A percentile compares a stretch with the other conserved stretches of the same genome.
Conservation (phyloP, 768 basidiomycete species). For the Tulasnella sp. region DNA sequence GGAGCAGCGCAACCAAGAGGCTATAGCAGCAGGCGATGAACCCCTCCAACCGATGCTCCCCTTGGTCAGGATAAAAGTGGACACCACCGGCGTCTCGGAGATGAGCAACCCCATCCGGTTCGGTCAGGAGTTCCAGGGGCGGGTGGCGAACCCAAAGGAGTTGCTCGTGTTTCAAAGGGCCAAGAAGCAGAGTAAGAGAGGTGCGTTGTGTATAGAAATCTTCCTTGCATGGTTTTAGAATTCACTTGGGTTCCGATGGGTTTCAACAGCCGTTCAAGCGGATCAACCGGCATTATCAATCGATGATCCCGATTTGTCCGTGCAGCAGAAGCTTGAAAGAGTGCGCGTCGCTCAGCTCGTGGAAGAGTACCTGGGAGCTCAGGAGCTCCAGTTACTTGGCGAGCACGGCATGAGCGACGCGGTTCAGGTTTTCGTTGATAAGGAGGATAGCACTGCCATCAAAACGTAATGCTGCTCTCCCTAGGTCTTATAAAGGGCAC, state of each 20-base stretch:
- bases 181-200: slow-evolving; percentile 40
- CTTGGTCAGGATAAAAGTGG: slow-evolving; percentile 79
- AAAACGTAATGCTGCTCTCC: too few species aligned
- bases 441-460: slow-evolving; percentile 92
- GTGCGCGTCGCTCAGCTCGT: slow-evolving; percentile 84
- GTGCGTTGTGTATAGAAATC: neutral
- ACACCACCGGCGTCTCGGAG: slow-evolving; percentile 80
- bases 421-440: slow-evolving; percentile 91
- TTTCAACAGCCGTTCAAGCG: slow-evolving; percentile 34
- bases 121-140: slow-evolving; percentile 86
- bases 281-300: slow-evolving; percentile 74
- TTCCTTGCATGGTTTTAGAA: neutral
- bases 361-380: slow-evolving; percentile 80
- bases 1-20: slow-evolving; percentile 59
- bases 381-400: slow-evolving; percentile 83
- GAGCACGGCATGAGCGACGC: slow-evolving; percentile 90
- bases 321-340: slow-evolving; percentile 63
- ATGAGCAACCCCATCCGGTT: slow-evolving; percentile 95
- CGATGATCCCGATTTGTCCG: slow-evolving; percentile 57
- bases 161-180: slow-evolving; percentile 82
- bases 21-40: slow-evolving; percentile 50
- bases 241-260: neutral
- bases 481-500: too few species aligned
- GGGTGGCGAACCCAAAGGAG: slow-evolving; percentile 89
- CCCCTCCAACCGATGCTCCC: slow-evolving; percentile 64